Evolutionary conservation across 2,329 filamentous ascomycete species (phyloP).

Genomic region (Metarhizium humberi): DNA sequence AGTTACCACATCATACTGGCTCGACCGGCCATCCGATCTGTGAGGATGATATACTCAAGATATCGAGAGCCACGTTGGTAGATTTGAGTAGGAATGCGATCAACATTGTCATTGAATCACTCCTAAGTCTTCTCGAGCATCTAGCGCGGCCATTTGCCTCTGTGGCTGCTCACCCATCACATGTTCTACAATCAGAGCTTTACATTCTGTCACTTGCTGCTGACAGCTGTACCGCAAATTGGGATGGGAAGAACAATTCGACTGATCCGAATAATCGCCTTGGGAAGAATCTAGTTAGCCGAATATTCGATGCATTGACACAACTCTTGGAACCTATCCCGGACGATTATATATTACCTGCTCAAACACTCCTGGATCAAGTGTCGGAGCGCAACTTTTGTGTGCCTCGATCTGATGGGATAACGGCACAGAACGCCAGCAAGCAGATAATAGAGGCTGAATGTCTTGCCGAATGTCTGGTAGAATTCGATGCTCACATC

Average conservation of each 20-base stretch:
- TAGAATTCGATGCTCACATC: constrained; percentile 44
- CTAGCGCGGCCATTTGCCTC: constrained; percentile 44
- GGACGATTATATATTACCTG: constrained; percentile 46
- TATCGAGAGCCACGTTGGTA: constrained; percentile 52
- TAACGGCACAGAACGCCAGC: constrained; percentile 9
- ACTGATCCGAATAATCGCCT: constrained; percentile 23
- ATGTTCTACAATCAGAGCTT: constrained; percentile 54
- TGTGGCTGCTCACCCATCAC: constrained; percentile 43
- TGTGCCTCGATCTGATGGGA: constrained; percentile 20
- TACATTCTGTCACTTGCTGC: constrained; percentile 55
- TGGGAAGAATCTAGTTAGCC: constrained; percentile 40
- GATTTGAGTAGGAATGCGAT: constrained; percentile 48
- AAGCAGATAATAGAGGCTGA: constrained; percentile 12
- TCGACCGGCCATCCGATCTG: constrained; percentile 10
- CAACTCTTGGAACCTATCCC: constrained; percentile 49
- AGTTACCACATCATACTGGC: constrained; percentile 10
- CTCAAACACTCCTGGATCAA: constrained; percentile 49
- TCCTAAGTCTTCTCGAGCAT: constrained; percentile 50
- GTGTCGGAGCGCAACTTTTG: constrained; percentile 27
- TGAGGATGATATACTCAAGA: constrained; percentile 51
- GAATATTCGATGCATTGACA: constrained; percentile 47
- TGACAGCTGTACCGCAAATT: constrained; percentile 56
- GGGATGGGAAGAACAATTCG: constrained; percentile 25
- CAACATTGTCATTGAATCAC: constrained; percentile 43
- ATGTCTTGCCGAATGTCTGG: constrained; percentile 24